These are phyloP conservation scores for Claviceps sp. DNA, from an alignment of 2,329 filamentous ascomycete species.

Conservation along the genomic window DNA sequence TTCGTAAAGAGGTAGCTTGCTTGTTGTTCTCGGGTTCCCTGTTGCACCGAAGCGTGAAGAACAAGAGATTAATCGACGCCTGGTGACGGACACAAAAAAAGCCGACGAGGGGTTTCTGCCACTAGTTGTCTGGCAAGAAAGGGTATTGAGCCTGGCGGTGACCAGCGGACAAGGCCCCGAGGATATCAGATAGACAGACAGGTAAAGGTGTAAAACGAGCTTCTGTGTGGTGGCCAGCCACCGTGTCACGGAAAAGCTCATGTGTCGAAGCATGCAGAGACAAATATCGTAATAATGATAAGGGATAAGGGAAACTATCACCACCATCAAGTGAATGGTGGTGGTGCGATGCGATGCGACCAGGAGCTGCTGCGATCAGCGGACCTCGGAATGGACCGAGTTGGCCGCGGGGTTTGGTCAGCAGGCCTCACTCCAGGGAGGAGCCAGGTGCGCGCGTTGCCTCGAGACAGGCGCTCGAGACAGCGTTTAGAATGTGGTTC, in stretches of 20 bases:
- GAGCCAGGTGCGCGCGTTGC: background rate
- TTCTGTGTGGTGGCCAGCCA: conserved; percentile 1
- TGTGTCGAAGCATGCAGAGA: conserved; percentile 2
- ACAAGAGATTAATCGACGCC: background rate
- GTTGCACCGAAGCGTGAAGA: background rate
- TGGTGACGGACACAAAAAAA: background rate
- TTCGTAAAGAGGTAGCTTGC: background rate
- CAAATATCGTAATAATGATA: background rate
- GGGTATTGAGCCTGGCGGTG: background rate
- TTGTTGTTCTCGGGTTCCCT: background rate
- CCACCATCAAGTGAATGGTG: background rate
- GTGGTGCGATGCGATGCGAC: conserved; percentile 2
- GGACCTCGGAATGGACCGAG: conserved; percentile 3
- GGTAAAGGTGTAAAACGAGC: background rate
- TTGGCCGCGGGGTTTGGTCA: conserved; percentile 7
- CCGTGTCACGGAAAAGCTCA: conserved; percentile 2
- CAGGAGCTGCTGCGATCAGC: conserved; percentile 6
- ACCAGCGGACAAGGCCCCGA: background rate
- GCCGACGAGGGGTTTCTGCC: background rate
- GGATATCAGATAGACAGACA: background rate
- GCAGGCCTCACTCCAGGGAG: conserved; percentile 3
- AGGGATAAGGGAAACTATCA: background rate
- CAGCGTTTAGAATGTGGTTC: too few species aligned
- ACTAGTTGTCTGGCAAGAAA: background rate
- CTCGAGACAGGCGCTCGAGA: background rate